phyloP scores from a whole-genome alignment of 148 eudicot genomes.

The Nepenthes mirabilis region DNA sequence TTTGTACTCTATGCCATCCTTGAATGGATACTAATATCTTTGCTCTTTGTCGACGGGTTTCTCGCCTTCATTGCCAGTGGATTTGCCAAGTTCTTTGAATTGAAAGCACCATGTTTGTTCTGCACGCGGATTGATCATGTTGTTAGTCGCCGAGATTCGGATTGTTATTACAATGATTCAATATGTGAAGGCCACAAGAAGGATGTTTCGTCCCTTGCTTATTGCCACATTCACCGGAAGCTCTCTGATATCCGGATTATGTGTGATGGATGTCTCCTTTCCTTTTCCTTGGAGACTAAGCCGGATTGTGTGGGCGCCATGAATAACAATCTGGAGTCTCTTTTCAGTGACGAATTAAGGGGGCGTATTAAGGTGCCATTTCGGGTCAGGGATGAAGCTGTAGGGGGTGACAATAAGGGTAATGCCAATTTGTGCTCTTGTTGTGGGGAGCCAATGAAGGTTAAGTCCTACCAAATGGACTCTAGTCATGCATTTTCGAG shows the following conservation, averaged over 20 bases:
- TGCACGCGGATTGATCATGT: slow-evolving; percentile 80
- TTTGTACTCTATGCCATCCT: slow-evolving; percentile 61
- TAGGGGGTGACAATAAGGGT: slow-evolving; percentile 7
- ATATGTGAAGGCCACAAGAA: slow-evolving; percentile 80
- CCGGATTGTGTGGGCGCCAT: slow-evolving; percentile 30
- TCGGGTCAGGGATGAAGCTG: slow-evolving; percentile 19
- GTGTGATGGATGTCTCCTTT: slow-evolving; percentile 91
- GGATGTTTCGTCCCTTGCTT: slow-evolving; percentile 79
- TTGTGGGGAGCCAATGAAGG: slow-evolving; percentile 78
- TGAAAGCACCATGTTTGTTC: slow-evolving; percentile 55
- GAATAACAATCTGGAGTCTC: slow-evolving; percentile 35
- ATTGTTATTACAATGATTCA: slow-evolving; percentile 47
- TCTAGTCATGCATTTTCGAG: slow-evolving; percentile 10
- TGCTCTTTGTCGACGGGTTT: slow-evolving; percentile 59
- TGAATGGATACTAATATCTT: slow-evolving; percentile 62
- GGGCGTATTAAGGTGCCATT: slow-evolving; percentile 17
- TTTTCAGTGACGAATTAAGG: slow-evolving; percentile 46
- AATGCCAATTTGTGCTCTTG: slow-evolving; percentile 43
- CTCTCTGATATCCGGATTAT: slow-evolving; percentile 65
- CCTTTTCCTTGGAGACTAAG: slow-evolving; percentile 51
- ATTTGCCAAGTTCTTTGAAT: slow-evolving; percentile 61
- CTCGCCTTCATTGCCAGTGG: slow-evolving; percentile 41
- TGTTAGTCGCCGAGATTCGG: slow-evolving; percentile 22
- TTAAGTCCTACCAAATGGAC: slow-evolving; percentile 23
- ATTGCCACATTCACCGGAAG: slow-evolving; percentile 75